These are phyloP conservation scores for Apiotrichum mycotoxinovorans DNA, from an alignment of 1,284 basidiomycete species.

Conservation along the genomic window DNA sequence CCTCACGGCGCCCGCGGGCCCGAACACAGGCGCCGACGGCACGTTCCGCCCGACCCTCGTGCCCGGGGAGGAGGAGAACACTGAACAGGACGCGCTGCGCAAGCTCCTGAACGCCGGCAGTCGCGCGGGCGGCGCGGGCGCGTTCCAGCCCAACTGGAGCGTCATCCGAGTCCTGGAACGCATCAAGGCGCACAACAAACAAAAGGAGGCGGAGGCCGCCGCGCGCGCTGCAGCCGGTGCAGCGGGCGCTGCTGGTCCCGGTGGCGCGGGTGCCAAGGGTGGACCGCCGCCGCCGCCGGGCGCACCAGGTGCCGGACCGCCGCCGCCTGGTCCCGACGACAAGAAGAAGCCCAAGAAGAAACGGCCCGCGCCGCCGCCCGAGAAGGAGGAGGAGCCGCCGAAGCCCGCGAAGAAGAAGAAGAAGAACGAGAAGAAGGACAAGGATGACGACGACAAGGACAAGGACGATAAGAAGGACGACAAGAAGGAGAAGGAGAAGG, in stretches of 20 bases:
- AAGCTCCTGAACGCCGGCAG: constrained; percentile 37
- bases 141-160: constrained; percentile 41
- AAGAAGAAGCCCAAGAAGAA: constrained; percentile 16
- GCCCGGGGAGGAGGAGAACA: constrained; percentile 20
- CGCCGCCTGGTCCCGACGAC: constrained; percentile 1
- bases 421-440: constrained; percentile 8
- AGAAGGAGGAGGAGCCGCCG: constrained; percentile 9
- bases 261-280: not conserved
- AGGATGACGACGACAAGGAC: constrained; percentile 1
- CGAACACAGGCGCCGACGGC: constrained; percentile 41
- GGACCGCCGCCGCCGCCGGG: not conserved
- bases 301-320: not conserved
- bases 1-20: constrained; percentile 42
- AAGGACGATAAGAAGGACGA: not conserved
- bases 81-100: constrained; percentile 33
- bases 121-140: constrained; percentile 8
- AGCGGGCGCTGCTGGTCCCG: not conserved
- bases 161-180: constrained; percentile 37
- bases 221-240: constrained; percentile 11
- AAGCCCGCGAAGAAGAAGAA: constrained; percentile 10
- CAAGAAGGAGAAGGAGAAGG: not conserved
- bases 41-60: constrained; percentile 20
- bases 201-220: constrained; percentile 16
- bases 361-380: not conserved
- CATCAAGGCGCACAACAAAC: constrained; percentile 17